Conservation (phyloP, 23 red algal genomes). For the Pyropia yezoensis region DNA sequence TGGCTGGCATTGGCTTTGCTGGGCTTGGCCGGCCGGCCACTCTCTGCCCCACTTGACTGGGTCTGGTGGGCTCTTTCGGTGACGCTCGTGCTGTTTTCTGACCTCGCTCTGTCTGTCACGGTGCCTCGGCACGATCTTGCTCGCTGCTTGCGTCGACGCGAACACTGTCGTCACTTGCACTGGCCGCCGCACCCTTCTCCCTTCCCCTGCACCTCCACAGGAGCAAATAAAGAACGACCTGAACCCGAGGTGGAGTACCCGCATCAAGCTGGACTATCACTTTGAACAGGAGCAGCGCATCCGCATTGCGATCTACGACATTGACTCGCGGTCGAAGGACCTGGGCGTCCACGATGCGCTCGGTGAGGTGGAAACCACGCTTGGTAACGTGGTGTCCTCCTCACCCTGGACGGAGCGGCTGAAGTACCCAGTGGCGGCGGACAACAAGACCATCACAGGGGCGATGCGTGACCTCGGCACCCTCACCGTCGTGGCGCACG, state of each 20-base stretch:
- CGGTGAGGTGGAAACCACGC: constrained; percentile 18
- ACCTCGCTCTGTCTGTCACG: no score
- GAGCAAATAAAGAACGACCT: constrained; percentile 25
- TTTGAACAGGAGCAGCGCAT: constrained; percentile 27
- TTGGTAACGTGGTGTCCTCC: constrained; percentile 15
- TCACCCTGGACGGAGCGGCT: constrained; percentile 7
- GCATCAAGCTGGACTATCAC: constrained; percentile 10
- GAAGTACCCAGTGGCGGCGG: not conserved
- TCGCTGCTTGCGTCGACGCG: no score
- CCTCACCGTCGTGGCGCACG: constrained; percentile 16
- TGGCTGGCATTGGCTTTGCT: no score
- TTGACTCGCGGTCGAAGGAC: constrained; percentile 13
- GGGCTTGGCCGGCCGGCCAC: no score
- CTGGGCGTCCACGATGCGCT: constrained; percentile 15
- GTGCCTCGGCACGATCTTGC: no score
- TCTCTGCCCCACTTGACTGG: no score
- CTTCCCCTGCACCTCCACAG: no score
- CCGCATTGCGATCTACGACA: constrained; percentile 21
- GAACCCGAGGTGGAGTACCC: constrained; percentile 12
- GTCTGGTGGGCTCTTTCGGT: no score
- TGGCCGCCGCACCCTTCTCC: no score
- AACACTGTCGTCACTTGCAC: no score
- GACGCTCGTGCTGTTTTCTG: no score
- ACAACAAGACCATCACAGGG: not conserved
- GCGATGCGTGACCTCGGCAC: constrained; percentile 10